phyloP scores from a whole-genome alignment of 345 rosid genomes.

The Rhizophora mangle region DNA sequence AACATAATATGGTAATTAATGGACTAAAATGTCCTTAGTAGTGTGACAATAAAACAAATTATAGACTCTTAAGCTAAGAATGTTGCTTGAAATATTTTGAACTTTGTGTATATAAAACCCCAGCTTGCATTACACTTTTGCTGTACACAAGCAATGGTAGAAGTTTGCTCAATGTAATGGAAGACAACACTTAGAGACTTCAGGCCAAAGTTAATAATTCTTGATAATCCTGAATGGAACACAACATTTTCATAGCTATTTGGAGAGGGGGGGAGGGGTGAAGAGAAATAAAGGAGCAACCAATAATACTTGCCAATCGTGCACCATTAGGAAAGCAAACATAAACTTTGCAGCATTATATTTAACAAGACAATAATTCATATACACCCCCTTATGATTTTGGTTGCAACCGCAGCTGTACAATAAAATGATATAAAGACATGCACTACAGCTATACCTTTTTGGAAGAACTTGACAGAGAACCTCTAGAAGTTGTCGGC shows the following conservation, averaged over 20 bases:
- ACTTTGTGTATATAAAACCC: too few species aligned
- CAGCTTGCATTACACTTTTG: too few species aligned
- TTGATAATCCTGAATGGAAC: too few species aligned
- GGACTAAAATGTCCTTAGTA: neutral
- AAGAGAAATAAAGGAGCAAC: neutral
- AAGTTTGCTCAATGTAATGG: too few species aligned
- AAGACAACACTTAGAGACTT: too few species aligned
- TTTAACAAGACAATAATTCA: constrained; percentile 38
- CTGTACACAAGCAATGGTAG: too few species aligned
- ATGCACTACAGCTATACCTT: constrained; percentile 37
- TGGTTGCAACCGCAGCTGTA: constrained; percentile 38
- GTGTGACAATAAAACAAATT: neutral
- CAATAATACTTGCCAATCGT: neutral
- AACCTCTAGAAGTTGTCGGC: constrained; percentile 29
- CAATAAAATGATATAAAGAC: constrained; percentile 31
- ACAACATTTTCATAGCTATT: too few species aligned
- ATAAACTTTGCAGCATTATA: constrained; percentile 26
- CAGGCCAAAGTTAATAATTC: too few species aligned
- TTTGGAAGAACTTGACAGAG: constrained; percentile 26
- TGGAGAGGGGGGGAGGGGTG: neutral
- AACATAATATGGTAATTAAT: neutral
- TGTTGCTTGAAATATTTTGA: neutral
- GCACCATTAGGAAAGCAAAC: neutral
- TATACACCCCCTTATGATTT: constrained; percentile 32
- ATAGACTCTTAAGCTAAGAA: neutral